Conservation (phyloP, 2,329 filamentous ascomycete genomes). For the Lithohypha guttulata region DNA sequence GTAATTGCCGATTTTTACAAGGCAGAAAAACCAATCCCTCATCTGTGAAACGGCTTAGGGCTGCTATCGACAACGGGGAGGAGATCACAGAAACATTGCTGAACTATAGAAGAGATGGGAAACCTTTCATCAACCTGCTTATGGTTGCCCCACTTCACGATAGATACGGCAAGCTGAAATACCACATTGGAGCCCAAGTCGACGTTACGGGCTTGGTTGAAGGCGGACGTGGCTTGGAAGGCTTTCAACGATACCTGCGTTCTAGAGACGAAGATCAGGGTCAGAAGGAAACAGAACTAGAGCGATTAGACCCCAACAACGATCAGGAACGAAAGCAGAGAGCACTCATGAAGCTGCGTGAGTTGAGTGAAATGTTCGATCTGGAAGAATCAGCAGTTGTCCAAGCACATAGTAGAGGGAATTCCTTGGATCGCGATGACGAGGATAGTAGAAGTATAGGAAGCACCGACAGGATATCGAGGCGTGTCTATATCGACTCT, state of each 20-base stretch:
- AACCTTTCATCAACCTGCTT: constrained; percentile 26
- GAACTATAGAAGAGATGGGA: constrained; percentile 30
- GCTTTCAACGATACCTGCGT: constrained; percentile 21
- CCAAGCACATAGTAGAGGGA: constrained; percentile 16
- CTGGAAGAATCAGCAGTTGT: constrained; percentile 23
- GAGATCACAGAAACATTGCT: constrained; percentile 35
- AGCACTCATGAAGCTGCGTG: constrained; percentile 19
- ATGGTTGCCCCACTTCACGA: constrained; percentile 26
- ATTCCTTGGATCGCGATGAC: constrained; percentile 19
- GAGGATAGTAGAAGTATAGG: constrained; percentile 15
- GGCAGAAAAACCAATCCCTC: constrained; percentile 29
- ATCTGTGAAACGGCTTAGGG: constrained; percentile 27
- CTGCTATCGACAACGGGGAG: constrained; percentile 29
- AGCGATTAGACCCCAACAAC: not conserved
- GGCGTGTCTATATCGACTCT: constrained; percentile 12
- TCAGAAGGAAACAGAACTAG: constrained; percentile 6
- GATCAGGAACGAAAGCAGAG: constrained; percentile 12
- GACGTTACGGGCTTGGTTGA: constrained; percentile 25
- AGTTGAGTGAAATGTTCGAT: constrained; percentile 24
- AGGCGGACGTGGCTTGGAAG: constrained; percentile 22
- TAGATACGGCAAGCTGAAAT: constrained; percentile 24
- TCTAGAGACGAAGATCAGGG: constrained; percentile 10
- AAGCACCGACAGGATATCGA: constrained; percentile 10
- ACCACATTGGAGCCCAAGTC: constrained; percentile 26
- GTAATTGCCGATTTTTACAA: constrained; percentile 37